Evolutionary conservation across 768 basidiomycete genomes (phyloP), one percentile per base, ranked within the genome.

Genomic region (Kwoniella shandongensis): DNA sequence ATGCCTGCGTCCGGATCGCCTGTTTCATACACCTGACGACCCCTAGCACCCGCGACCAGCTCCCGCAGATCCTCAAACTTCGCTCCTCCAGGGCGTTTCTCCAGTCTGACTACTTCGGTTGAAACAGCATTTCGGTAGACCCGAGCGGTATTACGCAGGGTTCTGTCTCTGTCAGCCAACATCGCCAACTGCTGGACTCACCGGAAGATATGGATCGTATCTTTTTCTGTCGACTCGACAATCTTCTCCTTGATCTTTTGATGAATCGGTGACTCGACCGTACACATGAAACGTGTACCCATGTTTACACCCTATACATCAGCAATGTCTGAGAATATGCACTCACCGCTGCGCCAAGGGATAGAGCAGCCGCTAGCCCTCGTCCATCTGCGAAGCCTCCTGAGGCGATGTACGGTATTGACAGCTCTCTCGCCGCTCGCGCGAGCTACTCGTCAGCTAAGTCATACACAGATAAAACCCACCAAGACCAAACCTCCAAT

Each of bases 241-340:
- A 96, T 94, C 76, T 84, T 88, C 51, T 91, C 81, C 75, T 97
- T 96, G 81, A 97, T 89, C 61, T 85, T 87, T 58, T 87, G 82
- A 74, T 94, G 92, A 52, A 92, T 89, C 13, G 88, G 86, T 52
- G 88, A 88, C 75, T 96, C 91, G 11, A 85, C 83, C 1, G 91
- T 93, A 74, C 88, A 88, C 89, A 94, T 87, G 79, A 96, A 93
- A 4, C 91, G 84, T 8, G 91, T 92, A 12, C 80, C 92, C 87
- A 91, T 89, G 69, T 92, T 94, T 12, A 88, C 81, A 41, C 91
- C 92, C 86, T 89, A 44, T 8, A 17, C 39, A n/a, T 41, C 30
- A 44, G 29, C 26, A 18, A 1, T 7, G 17, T 15, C n/a, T 30
- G 20, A 56, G 3, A 44, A 41, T n/a, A 4, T 17, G n/a, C n/a